Conservation (phyloP, 495 filamentous ascomycete genomes). For the Penicillium bialowiezense region DNA sequence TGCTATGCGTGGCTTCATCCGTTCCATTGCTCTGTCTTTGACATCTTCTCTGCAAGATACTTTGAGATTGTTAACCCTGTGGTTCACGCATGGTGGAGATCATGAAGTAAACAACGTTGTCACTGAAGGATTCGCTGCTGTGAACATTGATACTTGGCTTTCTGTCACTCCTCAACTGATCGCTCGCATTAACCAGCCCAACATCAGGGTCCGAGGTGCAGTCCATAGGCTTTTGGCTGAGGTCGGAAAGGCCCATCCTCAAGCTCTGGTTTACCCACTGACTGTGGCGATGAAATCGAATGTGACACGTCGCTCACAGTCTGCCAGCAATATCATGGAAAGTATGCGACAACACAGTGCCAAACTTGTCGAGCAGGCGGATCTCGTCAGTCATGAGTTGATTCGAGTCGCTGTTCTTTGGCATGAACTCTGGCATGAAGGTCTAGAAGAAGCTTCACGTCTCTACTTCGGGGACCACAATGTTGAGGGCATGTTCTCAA, state of each 20-base stretch:
- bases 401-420: constrained; percentile 95
- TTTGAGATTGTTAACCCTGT: constrained; percentile 84
- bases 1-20: constrained; percentile 91
- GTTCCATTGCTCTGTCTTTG: constrained; percentile 86
- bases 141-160: constrained; percentile 97
- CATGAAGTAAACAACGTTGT: constrained; percentile 83
- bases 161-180: constrained; percentile 97
- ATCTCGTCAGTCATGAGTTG: constrained; percentile 88
- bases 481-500: constrained; percentile 94
- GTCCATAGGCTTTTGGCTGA: constrained; percentile 90
- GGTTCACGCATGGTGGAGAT: constrained; percentile 91
- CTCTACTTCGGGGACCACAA: constrained; percentile 93
- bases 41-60: constrained; percentile 95
- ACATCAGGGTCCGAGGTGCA: constrained; percentile 75
- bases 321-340: constrained; percentile 91
- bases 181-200: constrained; percentile 94
- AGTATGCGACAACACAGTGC: constrained; percentile 94
- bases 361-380: constrained; percentile 92
- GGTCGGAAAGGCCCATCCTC: constrained; percentile 89
- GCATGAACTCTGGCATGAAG: constrained; percentile 99
- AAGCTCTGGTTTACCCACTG: constrained; percentile 98
- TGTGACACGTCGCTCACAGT: constrained; percentile 71
- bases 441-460: constrained; percentile 93
- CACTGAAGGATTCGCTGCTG: constrained; percentile 81
- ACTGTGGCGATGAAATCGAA: constrained; percentile 98